Evolutionary conservation across 176 grass and related monocot genomes (phyloP).

Genomic region (Aegilops umbellulata): DNA sequence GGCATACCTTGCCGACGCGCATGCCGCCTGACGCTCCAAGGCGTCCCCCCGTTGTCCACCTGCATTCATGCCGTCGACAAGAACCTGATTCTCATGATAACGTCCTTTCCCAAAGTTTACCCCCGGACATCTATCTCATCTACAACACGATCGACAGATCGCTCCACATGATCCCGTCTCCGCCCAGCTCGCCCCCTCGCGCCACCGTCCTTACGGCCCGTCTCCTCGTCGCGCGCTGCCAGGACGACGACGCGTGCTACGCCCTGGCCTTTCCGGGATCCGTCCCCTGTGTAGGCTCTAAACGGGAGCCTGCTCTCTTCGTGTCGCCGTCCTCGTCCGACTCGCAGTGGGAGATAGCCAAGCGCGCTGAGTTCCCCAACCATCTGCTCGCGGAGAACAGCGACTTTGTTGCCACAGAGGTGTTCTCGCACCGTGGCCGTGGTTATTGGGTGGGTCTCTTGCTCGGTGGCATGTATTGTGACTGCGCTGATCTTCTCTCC

Average conservation of each 20-base stretch:
- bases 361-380: too few species aligned
- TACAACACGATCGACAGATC: neutral
- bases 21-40: neutral
- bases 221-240: neutral
- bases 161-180: neutral
- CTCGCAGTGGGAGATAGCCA: too few species aligned
- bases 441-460: neutral
- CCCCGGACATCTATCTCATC: neutral
- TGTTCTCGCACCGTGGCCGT: neutral
- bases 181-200: neutral
- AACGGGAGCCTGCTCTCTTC: too few species aligned
- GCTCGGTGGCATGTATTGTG: too few species aligned
- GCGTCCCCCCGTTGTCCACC: neutral
- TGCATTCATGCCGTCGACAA: neutral
- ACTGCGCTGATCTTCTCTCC: neutral
- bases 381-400: neutral
- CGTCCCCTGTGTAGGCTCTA: too few species aligned
- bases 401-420: neutral
- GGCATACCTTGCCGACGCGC: neutral
- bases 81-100: neutral
- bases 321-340: too few species aligned
- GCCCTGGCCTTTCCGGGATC: too few species aligned
- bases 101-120: too few species aligned
- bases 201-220: fast-evolving
- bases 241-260: too few species aligned